These are phyloP conservation scores for Aeschynomene evenia DNA, from an alignment of 306 rosid species.

Conservation along the genomic window DNA sequence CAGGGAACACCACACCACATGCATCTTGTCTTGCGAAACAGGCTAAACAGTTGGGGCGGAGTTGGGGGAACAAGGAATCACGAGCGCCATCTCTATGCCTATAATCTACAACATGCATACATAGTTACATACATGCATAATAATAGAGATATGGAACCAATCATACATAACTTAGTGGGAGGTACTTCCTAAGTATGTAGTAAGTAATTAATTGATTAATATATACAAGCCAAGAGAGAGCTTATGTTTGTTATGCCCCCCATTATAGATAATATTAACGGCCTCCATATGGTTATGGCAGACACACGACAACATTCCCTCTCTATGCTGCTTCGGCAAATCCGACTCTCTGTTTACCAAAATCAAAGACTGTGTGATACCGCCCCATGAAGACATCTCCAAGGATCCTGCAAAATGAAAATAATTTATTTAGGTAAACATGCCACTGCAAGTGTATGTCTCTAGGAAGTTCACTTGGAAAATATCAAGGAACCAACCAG, in stretches of 20 bases:
- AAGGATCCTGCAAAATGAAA: conserved; percentile 86
- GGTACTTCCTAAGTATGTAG: not conserved
- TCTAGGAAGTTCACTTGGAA: not conserved
- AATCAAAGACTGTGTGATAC: conserved; percentile 93
- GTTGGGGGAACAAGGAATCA: not conserved
- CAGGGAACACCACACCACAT: not conserved
- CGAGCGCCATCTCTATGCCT: not conserved
- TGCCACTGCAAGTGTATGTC: not conserved
- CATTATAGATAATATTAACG: conserved; percentile 12
- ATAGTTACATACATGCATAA: too few species aligned
- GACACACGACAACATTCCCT: conserved; percentile 22
- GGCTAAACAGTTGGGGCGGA: not conserved
- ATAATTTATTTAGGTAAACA: not conserved
- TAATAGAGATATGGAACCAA: not conserved
- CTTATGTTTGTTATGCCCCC: conserved; percentile 11
- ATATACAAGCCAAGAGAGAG: conserved; percentile 4
- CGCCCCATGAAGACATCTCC: conserved; percentile 92
- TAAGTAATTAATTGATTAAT: too few species aligned
- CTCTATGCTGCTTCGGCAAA: conserved; percentile 81
- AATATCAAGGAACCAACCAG: conserved; percentile 73
- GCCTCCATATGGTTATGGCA: not conserved
- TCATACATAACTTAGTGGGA: not conserved
- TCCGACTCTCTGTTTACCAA: conserved; percentile 68
- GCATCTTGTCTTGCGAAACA: not conserved
- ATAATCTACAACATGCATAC: conserved; percentile 14